Percentiles rank a stretch among this genome's conserved stretches.
phyloP scores from a whole-genome alignment of 148 eudicot species.

The Heliosperma pusillum region DNA sequence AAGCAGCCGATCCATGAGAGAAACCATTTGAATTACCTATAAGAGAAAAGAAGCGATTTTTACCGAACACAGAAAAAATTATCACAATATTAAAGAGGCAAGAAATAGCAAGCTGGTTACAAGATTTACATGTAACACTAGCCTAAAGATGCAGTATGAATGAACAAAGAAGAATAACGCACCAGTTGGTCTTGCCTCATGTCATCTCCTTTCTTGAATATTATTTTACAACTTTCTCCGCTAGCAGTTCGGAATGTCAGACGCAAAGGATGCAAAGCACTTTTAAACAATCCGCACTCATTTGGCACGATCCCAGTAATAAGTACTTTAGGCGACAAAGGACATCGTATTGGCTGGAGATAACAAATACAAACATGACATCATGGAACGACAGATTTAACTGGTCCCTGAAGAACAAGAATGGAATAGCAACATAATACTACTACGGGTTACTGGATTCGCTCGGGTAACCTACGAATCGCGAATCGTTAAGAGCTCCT shows the following conservation, averaged over 20 bases:
- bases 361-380: constrained; percentile 19
- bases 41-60: neutral
- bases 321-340: constrained; percentile 75
- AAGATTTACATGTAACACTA: neutral
- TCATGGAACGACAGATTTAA: constrained; percentile 3
- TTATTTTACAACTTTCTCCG: constrained; percentile 84
- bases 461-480: no score
- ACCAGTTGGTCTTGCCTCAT: constrained; percentile 99
- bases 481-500: no score
- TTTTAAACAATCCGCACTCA: constrained; percentile 87
- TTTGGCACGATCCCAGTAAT: constrained; percentile 89
- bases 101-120: neutral
- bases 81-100: constrained; percentile 9
- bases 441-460: no score
- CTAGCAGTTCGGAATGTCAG: constrained; percentile 74
- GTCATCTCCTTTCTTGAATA: constrained; percentile 97
- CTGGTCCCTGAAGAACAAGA: constrained; percentile 1
- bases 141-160: constrained; percentile 9
- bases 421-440: neutral
- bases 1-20: constrained; percentile 95
- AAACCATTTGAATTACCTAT: constrained; percentile 95
- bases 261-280: constrained; percentile 84
- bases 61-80: neutral
- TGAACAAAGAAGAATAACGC: constrained; percentile 10
- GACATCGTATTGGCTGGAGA: constrained; percentile 86